A percentile compares a stretch with the other conserved stretches of the same genome.
These are phyloP conservation scores for Penicillium verhagenii DNA, from an alignment of 495 filamentous ascomycete species.

Conservation along the genomic window DNA sequence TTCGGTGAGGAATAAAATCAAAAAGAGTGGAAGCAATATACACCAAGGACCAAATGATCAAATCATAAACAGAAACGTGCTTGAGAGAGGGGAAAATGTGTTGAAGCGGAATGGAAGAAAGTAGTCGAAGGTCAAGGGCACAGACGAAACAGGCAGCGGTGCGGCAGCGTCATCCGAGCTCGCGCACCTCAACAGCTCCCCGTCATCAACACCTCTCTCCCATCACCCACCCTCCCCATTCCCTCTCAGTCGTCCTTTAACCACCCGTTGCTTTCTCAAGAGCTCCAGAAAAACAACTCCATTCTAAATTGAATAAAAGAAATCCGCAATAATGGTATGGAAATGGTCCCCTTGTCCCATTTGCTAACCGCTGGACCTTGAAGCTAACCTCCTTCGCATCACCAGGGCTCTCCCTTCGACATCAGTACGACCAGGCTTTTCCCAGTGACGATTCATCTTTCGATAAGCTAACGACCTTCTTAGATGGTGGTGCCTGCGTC, in stretches of 20 bases:
- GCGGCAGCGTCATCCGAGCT: conserved; percentile 45
- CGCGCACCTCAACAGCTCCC: conserved; percentile 34
- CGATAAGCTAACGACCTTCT: conserved; percentile 27
- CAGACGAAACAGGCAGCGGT: conserved; percentile 40
- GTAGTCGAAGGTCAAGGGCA: conserved; percentile 27
- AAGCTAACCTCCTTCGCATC: conserved; percentile 36
- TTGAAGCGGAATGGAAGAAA: conserved; percentile 20
- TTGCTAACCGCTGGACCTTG: conserved; percentile 13
- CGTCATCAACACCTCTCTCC: conserved; percentile 31
- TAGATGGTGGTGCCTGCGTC: conserved; percentile 94
- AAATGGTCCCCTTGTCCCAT: conserved; percentile 19
- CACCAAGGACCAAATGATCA: background rate
- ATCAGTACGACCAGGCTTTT: conserved; percentile 64
- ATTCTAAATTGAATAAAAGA: conserved; percentile 19
- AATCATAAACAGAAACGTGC: background rate
- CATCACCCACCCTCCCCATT: conserved; percentile 22
- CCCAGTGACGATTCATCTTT: background rate
- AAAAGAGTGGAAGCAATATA: background rate
- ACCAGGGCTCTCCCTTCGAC: conserved; percentile 75
- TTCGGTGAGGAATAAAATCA: background rate
- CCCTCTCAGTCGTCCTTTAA: conserved; percentile 12
- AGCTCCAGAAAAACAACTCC: conserved; percentile 13
- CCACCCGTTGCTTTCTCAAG: background rate
- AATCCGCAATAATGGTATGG: conserved; percentile 30
- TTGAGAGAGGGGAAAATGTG: background rate